These are phyloP conservation scores for Pythium grandisporangium DNA, from an alignment of 352 stramenopile species.

Conservation along the genomic window DNA sequence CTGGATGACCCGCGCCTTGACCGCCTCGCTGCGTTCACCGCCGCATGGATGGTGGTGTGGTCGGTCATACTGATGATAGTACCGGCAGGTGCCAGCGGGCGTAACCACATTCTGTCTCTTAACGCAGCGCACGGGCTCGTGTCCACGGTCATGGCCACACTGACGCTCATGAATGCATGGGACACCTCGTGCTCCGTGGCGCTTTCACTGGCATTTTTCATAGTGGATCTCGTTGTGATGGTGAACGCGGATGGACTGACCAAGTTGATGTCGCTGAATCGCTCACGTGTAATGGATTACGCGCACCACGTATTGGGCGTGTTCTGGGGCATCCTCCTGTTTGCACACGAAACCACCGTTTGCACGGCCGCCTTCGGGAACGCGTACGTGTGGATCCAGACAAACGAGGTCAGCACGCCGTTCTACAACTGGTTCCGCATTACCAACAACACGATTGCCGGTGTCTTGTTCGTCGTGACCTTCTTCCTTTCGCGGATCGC, in stretches of 20 bases:
- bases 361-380: conserved; percentile 45
- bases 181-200: conserved; percentile 53
- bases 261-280: conserved; percentile 23
- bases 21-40: conserved; percentile 19
- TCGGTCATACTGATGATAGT: conserved; percentile 31
- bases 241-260: conserved; percentile 30
- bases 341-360: conserved; percentile 42
- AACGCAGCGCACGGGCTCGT: conserved; percentile 61
- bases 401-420: conserved; percentile 68
- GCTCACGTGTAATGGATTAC: conserved; percentile 63
- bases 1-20: conserved; percentile 21
- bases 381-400: conserved; percentile 78
- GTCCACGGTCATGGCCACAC: conserved; percentile 32
- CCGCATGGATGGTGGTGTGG: conserved; percentile 41
- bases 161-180: conserved; percentile 27
- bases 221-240: conserved; percentile 65
- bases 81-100: conserved; percentile 22
- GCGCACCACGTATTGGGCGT: conserved; percentile 55
- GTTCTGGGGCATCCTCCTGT: conserved; percentile 53
- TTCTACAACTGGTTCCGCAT: conserved; percentile 81
- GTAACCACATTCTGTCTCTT: conserved; percentile 62
- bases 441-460: conserved; percentile 42
- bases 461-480: conserved; percentile 36
- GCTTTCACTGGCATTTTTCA: conserved; percentile 55
- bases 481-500: conserved; percentile 67